These are phyloP conservation scores for Fragaria ananassa DNA, from an alignment of 306 rosid species.

Conservation along the genomic window DNA sequence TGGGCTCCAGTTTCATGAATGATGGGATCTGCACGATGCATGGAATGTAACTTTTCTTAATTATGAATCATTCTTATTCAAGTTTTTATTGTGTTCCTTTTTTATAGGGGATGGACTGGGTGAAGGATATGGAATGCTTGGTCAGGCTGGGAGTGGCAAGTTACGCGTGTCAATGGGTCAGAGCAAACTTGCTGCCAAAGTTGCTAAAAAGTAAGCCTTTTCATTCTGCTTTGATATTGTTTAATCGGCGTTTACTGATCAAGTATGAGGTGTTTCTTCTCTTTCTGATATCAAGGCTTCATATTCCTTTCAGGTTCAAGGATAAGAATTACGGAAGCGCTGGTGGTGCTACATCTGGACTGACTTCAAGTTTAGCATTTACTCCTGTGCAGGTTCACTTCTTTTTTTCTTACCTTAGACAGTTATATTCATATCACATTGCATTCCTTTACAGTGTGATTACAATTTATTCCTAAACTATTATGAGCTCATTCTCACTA, in stretches of 20 bases:
- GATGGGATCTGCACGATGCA: not conserved
- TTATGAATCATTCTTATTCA: not conserved
- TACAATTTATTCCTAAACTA: not conserved
- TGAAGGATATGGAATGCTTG: slow-evolving; percentile 98
- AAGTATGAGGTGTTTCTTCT: not conserved
- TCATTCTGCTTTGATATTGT: slow-evolving; percentile 1
- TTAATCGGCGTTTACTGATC: not conserved
- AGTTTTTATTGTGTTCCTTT: slow-evolving; percentile 24
- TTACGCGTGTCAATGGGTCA: slow-evolving; percentile 83
- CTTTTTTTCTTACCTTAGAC: slow-evolving; percentile 1
- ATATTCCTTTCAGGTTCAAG: slow-evolving; percentile 65
- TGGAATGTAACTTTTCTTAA: not conserved
- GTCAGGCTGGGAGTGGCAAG: slow-evolving; percentile 99
- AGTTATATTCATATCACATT: not conserved
- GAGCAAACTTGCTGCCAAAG: slow-evolving; percentile 90
- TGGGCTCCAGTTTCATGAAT: not conserved
- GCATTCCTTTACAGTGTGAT: not conserved
- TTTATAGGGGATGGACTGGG: slow-evolving; percentile 88
- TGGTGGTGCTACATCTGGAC: slow-evolving; percentile 95
- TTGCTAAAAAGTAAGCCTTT: slow-evolving; percentile 65
- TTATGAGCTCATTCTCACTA: not conserved
- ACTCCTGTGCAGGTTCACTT: slow-evolving; percentile 89
- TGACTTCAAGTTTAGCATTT: slow-evolving; percentile 89
- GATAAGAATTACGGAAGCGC: slow-evolving; percentile 79
- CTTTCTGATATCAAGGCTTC: slow-evolving; percentile 13